These are phyloP conservation scores for Ganoderma sinense DNA, from an alignment of 1,284 basidiomycete species.

Conservation along the genomic window DNA sequence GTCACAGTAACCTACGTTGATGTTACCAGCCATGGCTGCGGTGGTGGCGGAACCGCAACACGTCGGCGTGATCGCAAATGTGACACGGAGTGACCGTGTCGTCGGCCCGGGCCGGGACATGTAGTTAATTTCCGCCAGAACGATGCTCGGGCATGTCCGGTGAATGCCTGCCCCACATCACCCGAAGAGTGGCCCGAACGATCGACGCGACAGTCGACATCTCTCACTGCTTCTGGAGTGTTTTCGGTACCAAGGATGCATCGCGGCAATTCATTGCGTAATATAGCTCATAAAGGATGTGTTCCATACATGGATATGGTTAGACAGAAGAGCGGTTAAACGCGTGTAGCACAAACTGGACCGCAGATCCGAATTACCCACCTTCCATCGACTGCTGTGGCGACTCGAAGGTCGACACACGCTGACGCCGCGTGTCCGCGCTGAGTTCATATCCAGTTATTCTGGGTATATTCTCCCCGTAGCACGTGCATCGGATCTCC, in stretches of 20 bases:
- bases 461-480: background rate
- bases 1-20: constrained; percentile 38
- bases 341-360: background rate
- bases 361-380: background rate
- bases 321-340: background rate
- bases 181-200: background rate
- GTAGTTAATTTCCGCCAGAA: background rate
- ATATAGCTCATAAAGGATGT: background rate
- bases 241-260: background rate
- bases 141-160: background rate
- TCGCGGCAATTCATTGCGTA: background rate
- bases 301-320: background rate
- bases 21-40: constrained; percentile 41
- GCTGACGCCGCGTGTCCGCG: background rate
- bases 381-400: background rate
- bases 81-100: constrained; percentile 9
- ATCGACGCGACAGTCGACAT: background rate
- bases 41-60: constrained; percentile 13
- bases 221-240: background rate
- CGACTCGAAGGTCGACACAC: background rate
- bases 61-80: constrained; percentile 1
- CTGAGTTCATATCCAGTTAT: background rate
- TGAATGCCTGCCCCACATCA: background rate
- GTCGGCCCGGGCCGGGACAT: background rate
- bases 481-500: background rate